A percentile compares a stretch with the other conserved stretches of the same genome.
phyloP scores from a whole-genome alignment of 192 early-diverging fungal species.

The Gonapodya prolifera region DNA sequence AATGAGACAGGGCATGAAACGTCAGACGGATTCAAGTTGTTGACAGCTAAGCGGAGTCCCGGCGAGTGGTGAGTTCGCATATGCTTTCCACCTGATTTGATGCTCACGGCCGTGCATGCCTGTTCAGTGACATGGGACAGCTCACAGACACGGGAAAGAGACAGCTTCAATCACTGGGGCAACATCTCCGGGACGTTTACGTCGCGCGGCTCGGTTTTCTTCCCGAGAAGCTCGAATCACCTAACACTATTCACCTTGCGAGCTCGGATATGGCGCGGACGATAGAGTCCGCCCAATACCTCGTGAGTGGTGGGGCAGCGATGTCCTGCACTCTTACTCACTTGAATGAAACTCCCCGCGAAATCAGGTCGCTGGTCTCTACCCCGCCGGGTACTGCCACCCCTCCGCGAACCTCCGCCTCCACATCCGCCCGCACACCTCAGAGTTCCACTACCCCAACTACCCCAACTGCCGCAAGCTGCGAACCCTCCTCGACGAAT shows the following conservation, averaged over 20 bases:
- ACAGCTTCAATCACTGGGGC: background rate
- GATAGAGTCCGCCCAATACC: background rate
- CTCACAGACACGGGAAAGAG: background rate
- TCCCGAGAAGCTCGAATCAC: background rate
- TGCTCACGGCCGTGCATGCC: background rate
- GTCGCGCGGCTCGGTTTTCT: background rate
- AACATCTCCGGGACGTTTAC: background rate
- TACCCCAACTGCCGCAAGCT: background rate
- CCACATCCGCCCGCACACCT: background rate
- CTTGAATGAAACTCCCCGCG: background rate
- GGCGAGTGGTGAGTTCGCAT: background rate
- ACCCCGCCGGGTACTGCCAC: background rate
- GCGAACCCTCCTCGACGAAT: background rate
- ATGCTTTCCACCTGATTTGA: background rate
- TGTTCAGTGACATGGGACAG: background rate
- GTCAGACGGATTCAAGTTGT: background rate
- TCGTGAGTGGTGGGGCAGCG: background rate
- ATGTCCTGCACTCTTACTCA: background rate
- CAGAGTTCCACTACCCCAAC: background rate
- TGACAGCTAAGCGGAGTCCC: background rate
- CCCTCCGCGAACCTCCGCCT: background rate
- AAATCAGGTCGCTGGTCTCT: background rate
- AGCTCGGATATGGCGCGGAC: background rate
- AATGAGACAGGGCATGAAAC: background rate
- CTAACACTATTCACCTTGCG: background rate